Evolutionary conservation across 2,329 filamentous ascomycete genomes (phyloP), one percentile per base, ranked within the genome.

Genomic region (Magnaporthiopsis incrustans): DNA sequence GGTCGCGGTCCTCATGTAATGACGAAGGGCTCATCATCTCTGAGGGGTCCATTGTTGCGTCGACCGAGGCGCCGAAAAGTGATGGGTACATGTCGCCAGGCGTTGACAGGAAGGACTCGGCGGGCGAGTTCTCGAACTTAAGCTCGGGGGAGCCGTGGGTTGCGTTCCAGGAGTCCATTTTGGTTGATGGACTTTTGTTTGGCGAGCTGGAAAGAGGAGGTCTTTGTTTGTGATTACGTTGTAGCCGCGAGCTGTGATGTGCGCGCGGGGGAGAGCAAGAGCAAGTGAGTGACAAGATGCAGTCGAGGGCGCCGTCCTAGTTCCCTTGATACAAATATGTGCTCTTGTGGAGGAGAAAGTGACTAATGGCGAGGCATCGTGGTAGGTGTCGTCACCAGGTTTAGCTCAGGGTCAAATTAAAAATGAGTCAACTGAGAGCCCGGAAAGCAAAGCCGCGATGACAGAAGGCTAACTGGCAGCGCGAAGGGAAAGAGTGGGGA

Each of bases 41-140:
- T 66, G 79, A 70, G 2, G 79, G 78, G 67, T 82, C 77, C 65
- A 81, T 72, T 1, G 78, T 77, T 35, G 70, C 59, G 73, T 68
- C 14, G 76, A 69, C 26, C 74, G 71, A 3, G 44, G 70, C 69
- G 65, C 69, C 70, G 70, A 85, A 84, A 35, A 85, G 77, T 3
- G 82, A 79, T 15, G 81, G 73, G 70, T 79, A 81, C 67, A 75
- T 73, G 65, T 83, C 79, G 67, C 78, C 77, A 2, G 82, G 80
- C 1, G 77, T 74, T 3, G 83, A 84, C 53, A 84, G 72, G 59
- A 83, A 77, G 6, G 82, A 84, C 72, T 85, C 83, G 71, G 79
- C 74, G 2, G 82, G 82, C 57, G 82, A 85, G 65, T 76, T 70
- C 73, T 85, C 81, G 68, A 83, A 78, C 73, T 85, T 84, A 73